phyloP scores from a whole-genome alignment of 768 basidiomycete species.

The Sarcodon aspratus region DNA sequence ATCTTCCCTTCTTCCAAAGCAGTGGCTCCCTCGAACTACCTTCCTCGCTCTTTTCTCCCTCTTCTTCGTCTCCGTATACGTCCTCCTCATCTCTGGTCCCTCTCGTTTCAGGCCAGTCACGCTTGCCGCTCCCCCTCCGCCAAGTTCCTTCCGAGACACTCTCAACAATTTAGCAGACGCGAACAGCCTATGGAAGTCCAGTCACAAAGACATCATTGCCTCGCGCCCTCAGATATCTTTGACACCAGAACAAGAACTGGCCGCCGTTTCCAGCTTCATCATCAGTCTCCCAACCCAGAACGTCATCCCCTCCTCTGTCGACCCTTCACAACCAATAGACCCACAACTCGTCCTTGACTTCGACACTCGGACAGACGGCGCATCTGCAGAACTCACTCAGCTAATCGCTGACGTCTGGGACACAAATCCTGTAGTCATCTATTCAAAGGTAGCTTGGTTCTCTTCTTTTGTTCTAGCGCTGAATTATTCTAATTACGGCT shows the following conservation, averaged over 20 bases:
- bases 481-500: constrained; percentile 3
- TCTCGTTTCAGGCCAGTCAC: constrained; percentile 10
- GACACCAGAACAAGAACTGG: constrained; percentile 50
- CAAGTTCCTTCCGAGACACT: constrained; percentile 15
- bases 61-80: constrained; percentile 38
- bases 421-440: constrained; percentile 64
- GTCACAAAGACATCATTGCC: constrained; percentile 3
- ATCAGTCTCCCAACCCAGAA: constrained; percentile 59
- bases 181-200: not conserved
- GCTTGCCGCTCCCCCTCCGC: constrained; percentile 6
- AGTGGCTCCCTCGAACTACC: constrained; percentile 36
- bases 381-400: constrained; percentile 44
- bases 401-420: constrained; percentile 62
- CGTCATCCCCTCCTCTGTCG: constrained; percentile 53
- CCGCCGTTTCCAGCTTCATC: constrained; percentile 64
- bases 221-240: constrained; percentile 33
- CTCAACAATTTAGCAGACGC: constrained; percentile 6
- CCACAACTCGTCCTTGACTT: constrained; percentile 78
- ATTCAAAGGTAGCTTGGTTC: constrained; percentile 45
- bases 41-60: constrained; percentile 43
- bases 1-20: constrained; percentile 25
- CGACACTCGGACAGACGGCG: constrained; percentile 56
- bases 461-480: constrained; percentile 1
- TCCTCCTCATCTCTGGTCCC: constrained; percentile 39
- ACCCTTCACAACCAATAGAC: constrained; percentile 58